Conservation (phyloP, 148 eudicot genomes). For the Silene conica region DNA sequence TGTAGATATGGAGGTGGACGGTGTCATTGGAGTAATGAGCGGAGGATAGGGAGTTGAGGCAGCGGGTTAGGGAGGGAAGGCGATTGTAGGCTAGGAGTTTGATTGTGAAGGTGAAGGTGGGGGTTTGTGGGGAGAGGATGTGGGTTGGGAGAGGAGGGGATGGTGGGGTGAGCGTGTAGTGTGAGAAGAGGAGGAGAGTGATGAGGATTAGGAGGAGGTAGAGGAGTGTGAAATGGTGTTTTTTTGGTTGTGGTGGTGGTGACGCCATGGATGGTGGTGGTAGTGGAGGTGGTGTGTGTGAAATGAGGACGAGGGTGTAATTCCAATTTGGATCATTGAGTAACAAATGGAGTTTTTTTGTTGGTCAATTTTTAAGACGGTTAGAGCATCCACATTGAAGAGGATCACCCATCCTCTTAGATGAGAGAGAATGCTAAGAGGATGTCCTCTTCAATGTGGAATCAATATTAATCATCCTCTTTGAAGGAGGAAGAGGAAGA, state of each 20-base stretch:
- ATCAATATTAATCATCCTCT: too few species aligned
- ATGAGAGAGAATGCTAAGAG: too few species aligned
- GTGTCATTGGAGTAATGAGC: constrained; percentile 51
- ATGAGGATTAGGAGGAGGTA: constrained; percentile 6
- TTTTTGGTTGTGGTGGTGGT: background rate
- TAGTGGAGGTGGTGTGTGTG: too few species aligned
- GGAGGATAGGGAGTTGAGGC: constrained; percentile 62
- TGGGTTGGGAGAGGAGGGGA: constrained; percentile 12
- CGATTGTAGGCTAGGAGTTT: constrained; percentile 81
- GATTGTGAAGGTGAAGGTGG: constrained; percentile 60
- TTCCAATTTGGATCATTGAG: too few species aligned
- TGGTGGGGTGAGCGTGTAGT: constrained; percentile 27
- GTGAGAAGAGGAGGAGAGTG: constrained; percentile 26
- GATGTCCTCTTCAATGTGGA: too few species aligned
- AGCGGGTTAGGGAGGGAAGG: constrained; percentile 71
- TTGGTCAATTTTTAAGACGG: too few species aligned
- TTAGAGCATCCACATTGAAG: too few species aligned
- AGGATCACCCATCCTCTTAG: too few species aligned
- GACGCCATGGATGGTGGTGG: constrained; percentile 12
- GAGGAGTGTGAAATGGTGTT: constrained; percentile 13
- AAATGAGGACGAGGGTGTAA: too few species aligned
- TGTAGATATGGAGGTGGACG: constrained; percentile 66
- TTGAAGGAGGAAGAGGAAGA: too few species aligned
- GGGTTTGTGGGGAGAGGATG: constrained; percentile 5
- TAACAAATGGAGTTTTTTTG: too few species aligned